These are phyloP conservation scores for Carex kokanica DNA, from an alignment of 176 grass and related monocot species.

Conservation along the genomic window DNA sequence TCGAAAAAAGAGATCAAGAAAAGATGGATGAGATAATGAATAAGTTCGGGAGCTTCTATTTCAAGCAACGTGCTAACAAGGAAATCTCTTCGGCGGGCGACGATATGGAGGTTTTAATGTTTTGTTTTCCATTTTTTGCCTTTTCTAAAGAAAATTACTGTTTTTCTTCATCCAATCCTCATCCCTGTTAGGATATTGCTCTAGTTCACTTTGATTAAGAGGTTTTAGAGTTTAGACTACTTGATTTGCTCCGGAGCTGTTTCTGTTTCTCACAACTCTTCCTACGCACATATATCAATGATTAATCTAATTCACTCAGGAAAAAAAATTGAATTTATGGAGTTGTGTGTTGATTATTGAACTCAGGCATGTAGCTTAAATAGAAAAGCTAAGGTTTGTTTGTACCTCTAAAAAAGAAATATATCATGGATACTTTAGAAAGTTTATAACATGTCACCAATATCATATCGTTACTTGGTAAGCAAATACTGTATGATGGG, in stretches of 20 bases:
- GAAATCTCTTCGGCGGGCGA: constrained; percentile 74
- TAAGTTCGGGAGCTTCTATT: constrained; percentile 69
- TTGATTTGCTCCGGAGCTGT: background rate
- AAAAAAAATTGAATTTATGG: background rate
- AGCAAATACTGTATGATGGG: background rate
- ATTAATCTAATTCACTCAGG: background rate
- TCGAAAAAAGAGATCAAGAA: background rate
- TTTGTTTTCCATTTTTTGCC: background rate
- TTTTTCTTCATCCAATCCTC: background rate
- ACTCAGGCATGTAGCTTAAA: background rate
- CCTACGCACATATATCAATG: background rate
- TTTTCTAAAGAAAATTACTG: background rate
- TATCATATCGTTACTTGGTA: background rate
- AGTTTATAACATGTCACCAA: background rate
- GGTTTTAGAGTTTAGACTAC: constrained; percentile 12
- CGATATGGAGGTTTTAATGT: constrained; percentile 47
- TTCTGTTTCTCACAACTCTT: background rate
- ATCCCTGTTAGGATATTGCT: background rate
- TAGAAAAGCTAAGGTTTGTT: background rate
- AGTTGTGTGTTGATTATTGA: background rate
- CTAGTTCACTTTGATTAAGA: background rate
- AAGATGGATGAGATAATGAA: constrained; percentile 83
- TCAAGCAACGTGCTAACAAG: constrained; percentile 56
- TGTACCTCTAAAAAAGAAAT: background rate
- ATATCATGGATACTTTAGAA: background rate